Percentiles rank a stretch among this genome's conserved stretches.
These are phyloP conservation scores for Entomortierella chlamydospora DNA, from an alignment of 192 early-diverging fungal species.

Conservation along the genomic window DNA sequence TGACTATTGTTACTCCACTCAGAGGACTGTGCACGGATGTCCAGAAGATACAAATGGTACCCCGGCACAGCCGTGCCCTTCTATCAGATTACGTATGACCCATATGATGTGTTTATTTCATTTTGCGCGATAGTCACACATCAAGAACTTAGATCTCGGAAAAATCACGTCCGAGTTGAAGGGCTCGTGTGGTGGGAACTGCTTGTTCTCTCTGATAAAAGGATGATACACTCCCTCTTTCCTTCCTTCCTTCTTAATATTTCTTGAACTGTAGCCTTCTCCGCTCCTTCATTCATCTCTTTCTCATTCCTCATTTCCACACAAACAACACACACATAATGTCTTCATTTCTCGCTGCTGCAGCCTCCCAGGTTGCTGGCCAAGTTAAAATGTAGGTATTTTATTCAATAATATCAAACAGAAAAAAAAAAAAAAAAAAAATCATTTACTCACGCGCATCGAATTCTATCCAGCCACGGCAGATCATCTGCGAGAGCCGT, in stretches of 20 bases:
- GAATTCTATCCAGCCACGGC: conserved; percentile 14
- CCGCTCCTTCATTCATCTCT: conserved; percentile 1
- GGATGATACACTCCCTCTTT: not conserved
- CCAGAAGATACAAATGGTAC: no score
- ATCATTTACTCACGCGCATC: not conserved
- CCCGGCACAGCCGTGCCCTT: no score
- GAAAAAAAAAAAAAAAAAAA: not conserved
- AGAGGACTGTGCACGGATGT: no score
- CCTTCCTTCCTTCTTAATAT: conserved; percentile 7
- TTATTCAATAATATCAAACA: not conserved
- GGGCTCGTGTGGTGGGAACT: not conserved
- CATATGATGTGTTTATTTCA: conserved; percentile 15
- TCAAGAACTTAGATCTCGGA: conserved; percentile 10
- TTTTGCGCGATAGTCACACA: not conserved
- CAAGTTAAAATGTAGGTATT: conserved; percentile 46
- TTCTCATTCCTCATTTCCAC: not conserved
- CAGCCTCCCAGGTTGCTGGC: conserved; percentile 42
- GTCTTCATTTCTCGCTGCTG: conserved; percentile 46
- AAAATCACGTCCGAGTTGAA: not conserved
- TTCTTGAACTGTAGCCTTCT: no score
- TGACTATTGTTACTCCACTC: no score
- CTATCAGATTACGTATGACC: conserved; percentile 1
- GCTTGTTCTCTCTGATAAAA: not conserved
- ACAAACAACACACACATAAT: conserved; percentile 11
- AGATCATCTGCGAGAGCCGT: conserved; percentile 35